Evolutionary conservation across 148 eudicot genomes (phyloP).

Genomic region (Cornus controversa): DNA sequence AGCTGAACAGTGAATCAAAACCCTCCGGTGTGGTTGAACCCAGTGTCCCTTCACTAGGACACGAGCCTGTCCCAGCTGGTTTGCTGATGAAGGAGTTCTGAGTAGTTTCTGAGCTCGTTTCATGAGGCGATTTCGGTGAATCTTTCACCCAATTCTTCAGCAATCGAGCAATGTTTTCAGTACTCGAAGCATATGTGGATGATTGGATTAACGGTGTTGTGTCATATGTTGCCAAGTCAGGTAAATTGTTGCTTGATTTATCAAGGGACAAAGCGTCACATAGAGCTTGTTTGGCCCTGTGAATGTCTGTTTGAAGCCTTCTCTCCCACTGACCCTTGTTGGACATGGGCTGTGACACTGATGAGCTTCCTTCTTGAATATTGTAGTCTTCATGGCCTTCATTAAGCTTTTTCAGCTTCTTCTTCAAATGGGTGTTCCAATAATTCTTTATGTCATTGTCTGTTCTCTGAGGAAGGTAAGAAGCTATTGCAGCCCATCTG

Average conservation of each 20-base stretch:
- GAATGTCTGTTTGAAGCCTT: constrained; percentile 68
- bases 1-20: constrained; percentile 28
- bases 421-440: constrained; percentile 85
- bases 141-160: constrained; percentile 53
- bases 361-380: constrained; percentile 21
- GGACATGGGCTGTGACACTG: constrained; percentile 25
- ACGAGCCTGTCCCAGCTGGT: constrained; percentile 5
- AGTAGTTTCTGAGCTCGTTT: constrained; percentile 19
- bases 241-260: constrained; percentile 19
- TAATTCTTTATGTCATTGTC: constrained; percentile 86
- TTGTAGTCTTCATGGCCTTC: constrained; percentile 26
- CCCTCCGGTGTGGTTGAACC: constrained; percentile 7
- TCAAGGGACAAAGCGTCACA: constrained; percentile 70
- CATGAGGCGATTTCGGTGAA: constrained; percentile 23
- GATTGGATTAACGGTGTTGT: not conserved
- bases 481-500: constrained; percentile 92
- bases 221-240: not conserved
- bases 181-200: constrained; percentile 52
- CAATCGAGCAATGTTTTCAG: constrained; percentile 63
- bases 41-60: constrained; percentile 28
- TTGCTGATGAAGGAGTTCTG: constrained; percentile 5
- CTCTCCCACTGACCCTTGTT: constrained; percentile 88
- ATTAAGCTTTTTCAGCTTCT: constrained; percentile 40
- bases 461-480: constrained; percentile 75
- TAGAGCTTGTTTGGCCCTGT: constrained; percentile 71